A percentile compares a stretch with the other conserved stretches of the same genome.
phyloP scores from a whole-genome alignment of 148 eudicot genomes.

The Gaultheria prostrata region DNA sequence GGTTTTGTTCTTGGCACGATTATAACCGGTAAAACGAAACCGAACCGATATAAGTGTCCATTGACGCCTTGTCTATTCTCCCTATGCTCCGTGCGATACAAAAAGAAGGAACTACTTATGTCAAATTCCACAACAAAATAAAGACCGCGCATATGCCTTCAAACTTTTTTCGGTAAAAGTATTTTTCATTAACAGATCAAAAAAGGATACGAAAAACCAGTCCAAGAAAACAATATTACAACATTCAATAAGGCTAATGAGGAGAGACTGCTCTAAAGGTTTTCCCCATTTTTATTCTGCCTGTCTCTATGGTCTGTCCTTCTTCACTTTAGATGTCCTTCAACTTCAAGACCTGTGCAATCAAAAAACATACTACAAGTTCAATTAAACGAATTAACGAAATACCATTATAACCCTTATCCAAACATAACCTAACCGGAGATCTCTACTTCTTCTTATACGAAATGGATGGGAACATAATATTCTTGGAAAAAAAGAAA shows the following conservation, averaged over 20 bases:
- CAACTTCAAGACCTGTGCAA: slow-evolving; percentile 10
- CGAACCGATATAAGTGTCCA: background rate
- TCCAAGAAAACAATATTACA: background rate
- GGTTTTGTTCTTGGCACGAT: background rate
- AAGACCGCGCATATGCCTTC: too few relatives aligned
- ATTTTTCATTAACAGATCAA: background rate
- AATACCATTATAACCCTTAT: background rate
- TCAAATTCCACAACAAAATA: background rate
- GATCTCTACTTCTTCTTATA: background rate
- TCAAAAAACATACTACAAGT: background rate
- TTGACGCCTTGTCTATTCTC: background rate
- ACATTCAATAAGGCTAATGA: background rate
- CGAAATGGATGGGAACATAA: background rate
- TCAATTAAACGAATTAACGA: background rate
- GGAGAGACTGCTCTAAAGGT: background rate
- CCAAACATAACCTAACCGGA: background rate
- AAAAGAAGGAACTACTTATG: background rate
- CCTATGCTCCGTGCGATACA: background rate
- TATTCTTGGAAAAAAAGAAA: background rate
- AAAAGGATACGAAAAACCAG: background rate
- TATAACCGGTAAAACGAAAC: background rate
- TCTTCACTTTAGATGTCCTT: background rate
- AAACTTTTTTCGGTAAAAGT: too few relatives aligned
- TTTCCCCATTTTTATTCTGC: background rate
- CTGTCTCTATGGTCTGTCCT: background rate